Conservation (phyloP, 2,329 filamentous ascomycete species). For the Diaporthe caulivora region DNA sequence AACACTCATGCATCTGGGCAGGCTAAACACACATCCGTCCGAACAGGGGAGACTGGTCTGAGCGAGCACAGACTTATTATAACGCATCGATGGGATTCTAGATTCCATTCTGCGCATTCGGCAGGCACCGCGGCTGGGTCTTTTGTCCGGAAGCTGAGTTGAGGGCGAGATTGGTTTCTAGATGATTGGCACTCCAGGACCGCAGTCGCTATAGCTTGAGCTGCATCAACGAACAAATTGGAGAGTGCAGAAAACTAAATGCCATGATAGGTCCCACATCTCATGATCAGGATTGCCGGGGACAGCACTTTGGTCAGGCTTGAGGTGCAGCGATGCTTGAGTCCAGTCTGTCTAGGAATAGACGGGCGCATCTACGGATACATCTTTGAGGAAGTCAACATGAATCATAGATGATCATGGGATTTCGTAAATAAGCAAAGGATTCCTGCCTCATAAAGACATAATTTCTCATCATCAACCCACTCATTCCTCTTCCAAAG, state of each 20-base stretch:
- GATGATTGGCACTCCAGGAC: background rate
- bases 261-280: background rate
- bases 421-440: background rate
- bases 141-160: background rate
- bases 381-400: background rate
- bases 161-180: background rate
- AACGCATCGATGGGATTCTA: background rate
- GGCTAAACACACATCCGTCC: background rate
- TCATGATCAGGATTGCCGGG: background rate
- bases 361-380: background rate
- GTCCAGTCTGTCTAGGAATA: background rate
- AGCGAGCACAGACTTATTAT: background rate
- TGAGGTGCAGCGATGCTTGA: background rate
- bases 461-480: background rate
- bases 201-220: background rate
- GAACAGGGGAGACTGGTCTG: background rate
- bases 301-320: background rate
- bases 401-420: background rate
- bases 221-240: slow-evolving; percentile 2
- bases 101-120: background rate
- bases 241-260: background rate
- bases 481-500: background rate
- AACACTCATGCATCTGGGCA: background rate
- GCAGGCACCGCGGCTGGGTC: background rate
- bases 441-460: background rate